Evolutionary conservation across 2,329 filamentous ascomycete species (phyloP), one percentile per base, ranked within the genome.

Genomic region (Diaporthe citri): DNA sequence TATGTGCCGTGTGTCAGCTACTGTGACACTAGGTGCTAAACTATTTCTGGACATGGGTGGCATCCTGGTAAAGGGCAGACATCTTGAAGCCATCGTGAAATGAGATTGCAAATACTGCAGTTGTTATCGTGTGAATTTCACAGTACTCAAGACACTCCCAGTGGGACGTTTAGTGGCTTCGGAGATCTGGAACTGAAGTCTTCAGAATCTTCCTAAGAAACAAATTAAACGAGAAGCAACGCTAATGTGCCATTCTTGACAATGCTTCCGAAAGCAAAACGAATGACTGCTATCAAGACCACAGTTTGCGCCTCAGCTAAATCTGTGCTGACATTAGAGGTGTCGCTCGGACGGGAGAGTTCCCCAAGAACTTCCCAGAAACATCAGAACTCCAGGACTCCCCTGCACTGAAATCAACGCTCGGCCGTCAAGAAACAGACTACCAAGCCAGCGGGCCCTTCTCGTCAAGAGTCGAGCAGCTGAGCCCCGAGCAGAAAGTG

Each of bases 381-480:
- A 55, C 10, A 17, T 28, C 22, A 55, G 4, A 69, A 41, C 34
- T 39, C 31, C 64, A 41, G 1, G 48, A 69, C 64, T 55, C 64
- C 64, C 55, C 64, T 48, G 64, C 64, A 39, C n/a, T 10, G 9
- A 39, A 52, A 69, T 41, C 13, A 69, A 69, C 17, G 36, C 10
- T 1, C 25, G 46, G 31, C 57, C 7, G 12, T 7, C 20, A 62
- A 46, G n/a, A 12, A 10, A 10, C 10, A 62, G 20, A 22, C 28
- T 62, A 72, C 71, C 71, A 72, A 22, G 71, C 71, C 48, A 72
- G 36, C 2, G 71, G 71, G 0, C 71, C 59, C 56, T 72, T 72
- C 71, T 72, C 71, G 36, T 72, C 59, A 31, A 72, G 59, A 7
- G 17, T 66, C 17, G 71, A 72, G 71, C 71, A 72, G 57, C 71